Evolutionary conservation across 352 stramenopile species (phyloP).

Genomic region (Pythium oligandrum): DNA sequence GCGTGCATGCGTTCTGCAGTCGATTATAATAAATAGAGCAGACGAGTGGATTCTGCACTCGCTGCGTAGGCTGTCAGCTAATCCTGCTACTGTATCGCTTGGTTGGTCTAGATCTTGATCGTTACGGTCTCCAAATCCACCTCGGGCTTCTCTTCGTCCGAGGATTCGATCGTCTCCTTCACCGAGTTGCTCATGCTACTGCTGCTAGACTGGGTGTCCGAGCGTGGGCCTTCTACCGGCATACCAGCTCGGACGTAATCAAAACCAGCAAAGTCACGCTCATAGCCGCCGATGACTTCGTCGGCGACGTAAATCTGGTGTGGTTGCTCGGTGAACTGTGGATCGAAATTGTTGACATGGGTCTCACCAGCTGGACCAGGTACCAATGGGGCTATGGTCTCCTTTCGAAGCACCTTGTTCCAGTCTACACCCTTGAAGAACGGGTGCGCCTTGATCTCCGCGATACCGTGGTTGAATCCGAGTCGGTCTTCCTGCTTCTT

Average conservation of each 20-base stretch:
- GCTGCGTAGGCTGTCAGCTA: too few species aligned
- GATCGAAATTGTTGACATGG: constrained; percentile 83
- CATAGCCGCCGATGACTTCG: constrained; percentile 56
- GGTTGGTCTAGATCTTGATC: constrained; percentile 47
- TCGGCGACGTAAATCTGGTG: constrained; percentile 77
- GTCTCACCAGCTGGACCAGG: constrained; percentile 59
- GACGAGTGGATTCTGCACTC: too few species aligned
- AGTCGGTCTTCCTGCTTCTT: constrained; percentile 83
- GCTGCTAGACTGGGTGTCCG: constrained; percentile 21
- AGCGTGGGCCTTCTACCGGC: constrained; percentile 8
- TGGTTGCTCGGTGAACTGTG: constrained; percentile 79
- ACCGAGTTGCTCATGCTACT: constrained; percentile 30
- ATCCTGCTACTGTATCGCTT: neutral
- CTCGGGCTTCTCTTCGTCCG: constrained; percentile 49
- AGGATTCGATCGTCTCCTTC: constrained; percentile 15
- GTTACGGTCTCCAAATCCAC: constrained; percentile 40
- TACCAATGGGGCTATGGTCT: constrained; percentile 54
- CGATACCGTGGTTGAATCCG: constrained; percentile 48
- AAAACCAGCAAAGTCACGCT: constrained; percentile 79
- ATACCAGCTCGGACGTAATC: constrained; percentile 63
- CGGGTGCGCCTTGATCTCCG: constrained; percentile 62
- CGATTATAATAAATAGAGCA: too few species aligned
- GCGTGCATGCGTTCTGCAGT: too few species aligned
- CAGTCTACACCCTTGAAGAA: constrained; percentile 81
- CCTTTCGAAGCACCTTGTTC: constrained; percentile 65